Conservation (phyloP, 306 rosid species). For the Nissolia schottii region DNA sequence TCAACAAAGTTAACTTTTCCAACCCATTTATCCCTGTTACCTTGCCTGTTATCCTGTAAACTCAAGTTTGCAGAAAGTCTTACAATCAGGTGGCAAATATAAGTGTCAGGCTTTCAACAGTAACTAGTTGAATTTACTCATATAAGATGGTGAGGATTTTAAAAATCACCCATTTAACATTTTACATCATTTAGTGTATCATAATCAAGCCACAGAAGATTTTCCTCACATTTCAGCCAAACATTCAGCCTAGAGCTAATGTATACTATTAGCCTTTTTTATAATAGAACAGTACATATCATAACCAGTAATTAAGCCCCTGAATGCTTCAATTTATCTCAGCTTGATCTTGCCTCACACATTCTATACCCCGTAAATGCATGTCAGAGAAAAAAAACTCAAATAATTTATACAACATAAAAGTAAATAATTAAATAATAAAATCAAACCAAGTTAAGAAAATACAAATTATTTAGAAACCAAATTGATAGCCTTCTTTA, state of each 20-base stretch:
- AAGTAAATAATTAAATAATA: neutral
- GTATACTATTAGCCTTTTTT: neutral
- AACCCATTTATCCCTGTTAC: conserved; percentile 68
- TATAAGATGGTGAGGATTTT: neutral
- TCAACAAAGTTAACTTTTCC: conserved; percentile 96
- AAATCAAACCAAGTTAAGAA: neutral
- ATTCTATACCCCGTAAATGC: neutral
- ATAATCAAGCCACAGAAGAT: neutral
- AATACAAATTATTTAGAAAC: neutral
- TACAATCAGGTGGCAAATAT: neutral
- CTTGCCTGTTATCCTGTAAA: conserved; percentile 63
- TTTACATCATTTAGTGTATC: neutral
- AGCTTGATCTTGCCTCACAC: neutral
- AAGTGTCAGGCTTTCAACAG: conserved; percentile 1
- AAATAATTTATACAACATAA: neutral
- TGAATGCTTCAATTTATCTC: neutral
- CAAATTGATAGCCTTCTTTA: neutral
- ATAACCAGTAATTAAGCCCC: neutral
- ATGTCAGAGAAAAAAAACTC: no score
- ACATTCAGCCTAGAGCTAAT: neutral
- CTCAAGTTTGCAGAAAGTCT: conserved; percentile 8
- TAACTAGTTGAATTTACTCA: neutral
- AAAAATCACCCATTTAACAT: neutral
- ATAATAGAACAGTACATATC: neutral
- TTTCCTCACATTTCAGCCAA: neutral